Evolutionary conservation across 2,329 filamentous ascomycete species (phyloP).

Genomic region (Xylariomycetidae sp.): DNA sequence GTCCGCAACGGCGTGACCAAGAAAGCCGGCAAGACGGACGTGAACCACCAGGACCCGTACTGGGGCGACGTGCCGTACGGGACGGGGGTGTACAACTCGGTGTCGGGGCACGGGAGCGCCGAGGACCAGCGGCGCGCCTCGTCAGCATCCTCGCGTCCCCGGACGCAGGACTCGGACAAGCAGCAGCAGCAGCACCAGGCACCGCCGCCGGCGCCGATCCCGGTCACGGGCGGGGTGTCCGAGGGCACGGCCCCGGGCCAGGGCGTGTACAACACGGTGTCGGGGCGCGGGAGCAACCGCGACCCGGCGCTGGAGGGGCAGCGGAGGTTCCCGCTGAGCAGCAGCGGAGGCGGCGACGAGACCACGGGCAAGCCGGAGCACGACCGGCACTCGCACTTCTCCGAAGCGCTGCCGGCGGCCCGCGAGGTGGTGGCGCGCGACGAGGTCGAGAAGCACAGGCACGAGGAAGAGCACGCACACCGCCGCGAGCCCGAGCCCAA

Average conservation of each 20-base stretch:
- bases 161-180: neutral
- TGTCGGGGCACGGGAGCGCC: slow-evolving; percentile 16
- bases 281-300: slow-evolving; percentile 20
- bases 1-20: slow-evolving; percentile 10
- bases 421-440: slow-evolving; percentile 4
- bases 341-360: neutral
- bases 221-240: no score
- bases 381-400: slow-evolving; percentile 10
- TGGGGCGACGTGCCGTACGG: slow-evolving; percentile 23
- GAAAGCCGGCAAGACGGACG: slow-evolving; percentile 8
- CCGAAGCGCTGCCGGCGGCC: slow-evolving; percentile 12
- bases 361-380: neutral
- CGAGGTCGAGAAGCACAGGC: neutral
- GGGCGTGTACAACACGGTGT: slow-evolving; percentile 15
- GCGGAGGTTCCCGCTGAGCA: slow-evolving; percentile 10
- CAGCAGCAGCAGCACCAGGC: slow-evolving; percentile 1
- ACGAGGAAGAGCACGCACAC: slow-evolving; percentile 1
- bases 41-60: slow-evolving; percentile 18
- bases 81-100: slow-evolving; percentile 20
- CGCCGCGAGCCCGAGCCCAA: slow-evolving; percentile 1
- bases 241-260: no score
- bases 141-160: neutral
- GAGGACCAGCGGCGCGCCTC: slow-evolving; percentile 6
- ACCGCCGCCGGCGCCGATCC: no score
- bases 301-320: slow-evolving; percentile 14